Base-by-base conservation (phyloP, 805 yeast species). In the Jamesozyma piceae region DNA sequence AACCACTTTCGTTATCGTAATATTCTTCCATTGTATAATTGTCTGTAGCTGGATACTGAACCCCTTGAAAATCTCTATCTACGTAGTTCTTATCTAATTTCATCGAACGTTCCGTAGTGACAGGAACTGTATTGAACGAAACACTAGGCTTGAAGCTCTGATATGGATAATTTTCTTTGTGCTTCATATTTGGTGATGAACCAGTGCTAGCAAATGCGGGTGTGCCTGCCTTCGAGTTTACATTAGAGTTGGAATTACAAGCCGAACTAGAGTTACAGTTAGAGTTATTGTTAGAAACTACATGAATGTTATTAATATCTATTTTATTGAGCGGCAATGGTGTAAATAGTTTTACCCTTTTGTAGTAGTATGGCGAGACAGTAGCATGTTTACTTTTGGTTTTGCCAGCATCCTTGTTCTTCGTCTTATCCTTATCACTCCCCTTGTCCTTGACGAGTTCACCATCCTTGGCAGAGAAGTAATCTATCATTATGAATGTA, bases 61-160 rank as follows among this genome's bases (percentile, higher is more conserved):
- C 61, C 15, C 60, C 60, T 2, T 49, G 54, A 42, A 58, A 57
- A 14, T 53, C 58, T 14, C 41, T 26, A 20, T 41, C 39, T 3
- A 22, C 27, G 29, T 46, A 49, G 3, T 26, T 26, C 8, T 28
- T 36, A 27, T 50, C 52, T 20, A 45, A 46, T 14, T 44, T 46
- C 14, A 48, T 50, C 1, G 51, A 50, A 5, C 41, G 43, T 15
- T 48, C 43, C 10, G 52, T 49, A 13, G 36, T 39, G 3, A 53
- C 52, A 1, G 65, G 65, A 4, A 60, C 62, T 1, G 65, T 61
- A 42, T 61, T 55, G 43, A 60, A 61, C 1, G 65, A 61, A 11
- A 61, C 62, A 35, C 62, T 54, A 4, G 62, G 60, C 28, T 44
- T 47, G 32, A 45, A 50, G 17, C 22, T 35, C 20, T 41, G 38